Base-by-base conservation (phyloP, 306 rosid genomes). In the Vigna radiata region DNA sequence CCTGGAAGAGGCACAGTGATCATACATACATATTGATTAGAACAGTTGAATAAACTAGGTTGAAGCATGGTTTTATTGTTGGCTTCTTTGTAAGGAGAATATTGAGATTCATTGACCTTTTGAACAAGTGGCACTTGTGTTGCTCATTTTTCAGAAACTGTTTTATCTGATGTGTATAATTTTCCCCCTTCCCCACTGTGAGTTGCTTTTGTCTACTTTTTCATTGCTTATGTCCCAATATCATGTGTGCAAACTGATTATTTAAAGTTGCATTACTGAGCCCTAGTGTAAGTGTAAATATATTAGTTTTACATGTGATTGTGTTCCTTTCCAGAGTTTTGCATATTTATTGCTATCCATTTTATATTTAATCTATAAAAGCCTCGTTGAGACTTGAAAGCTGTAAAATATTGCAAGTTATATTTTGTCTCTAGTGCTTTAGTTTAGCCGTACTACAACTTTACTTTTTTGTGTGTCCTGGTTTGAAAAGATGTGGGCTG, bases 181-280 rank as follows among this genome's bases (percentile, higher is more conserved):
- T 48, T 47, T 27, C 5, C 27, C 64, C 41, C 46, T 33, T 54
- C 19, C 10, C 68, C 63, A 43, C 31, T 18, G 68, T 43, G 36
- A 7, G 23, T 8, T 13, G 18, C 29, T 41, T 27, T 63, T 47
- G 50, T 49, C 8, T 54, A 17, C 6, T 7, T 62, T 62, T 11
- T 47, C 37, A 58, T 65, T 48, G 15, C 76, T 48, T 44, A 31
- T 68, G 73, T 25, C n/a, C 36, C 18, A 6, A 36, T 78, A 11
- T 68, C 19, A 76, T 31, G 56, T 78, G 72, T 58, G 27, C 69
- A 74, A 53, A 46, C 31, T 75, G 60, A 14, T 52, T 75, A 58
- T 73, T 73, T 27, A 44, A 53, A 77, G 71, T 77, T 76, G 82
- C 52, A 47, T 77, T 18, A 12, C 55, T 44, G 64, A 17, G 72